phyloP scores from a whole-genome alignment of 345 rosid species.

The Odontarrhena argentea region DNA sequence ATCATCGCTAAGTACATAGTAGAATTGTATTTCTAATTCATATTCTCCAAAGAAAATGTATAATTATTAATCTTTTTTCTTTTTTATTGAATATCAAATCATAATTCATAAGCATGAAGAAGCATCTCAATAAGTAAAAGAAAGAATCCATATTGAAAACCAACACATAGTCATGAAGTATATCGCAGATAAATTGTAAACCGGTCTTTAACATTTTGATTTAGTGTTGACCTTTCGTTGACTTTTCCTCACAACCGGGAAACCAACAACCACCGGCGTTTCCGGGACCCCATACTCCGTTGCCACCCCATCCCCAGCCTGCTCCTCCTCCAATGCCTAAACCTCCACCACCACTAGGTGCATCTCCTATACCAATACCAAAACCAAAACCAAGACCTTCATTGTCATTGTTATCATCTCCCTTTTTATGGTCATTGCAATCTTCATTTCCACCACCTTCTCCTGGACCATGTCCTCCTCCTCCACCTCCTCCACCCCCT shows the following conservation, averaged over 20 bases:
- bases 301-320: constrained; percentile 26
- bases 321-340: constrained; percentile 11
- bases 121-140: constrained; percentile 11
- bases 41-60: background rate
- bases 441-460: constrained; percentile 31
- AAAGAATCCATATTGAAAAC: constrained; percentile 13
- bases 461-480: background rate
- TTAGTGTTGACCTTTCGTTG: constrained; percentile 32
- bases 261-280: constrained; percentile 38
- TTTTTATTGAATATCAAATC: constrained; percentile 6
- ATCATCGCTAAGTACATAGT: too few relatives aligned
- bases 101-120: background rate
- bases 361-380: constrained; percentile 36
- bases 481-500: constrained; percentile 8
- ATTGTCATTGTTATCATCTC: constrained; percentile 20
- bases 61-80: background rate
- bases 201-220: constrained; percentile 5
- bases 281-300: constrained; percentile 25
- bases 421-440: constrained; percentile 31
- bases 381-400: constrained; percentile 14
- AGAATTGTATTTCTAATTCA: too few relatives aligned
- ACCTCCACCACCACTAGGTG: constrained; percentile 25
- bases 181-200: background rate
- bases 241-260: constrained; percentile 40
- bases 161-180: background rate